Percentiles rank a stretch among this genome's conserved stretches.
Conservation (phyloP, 1,284 basidiomycete genomes). For the Apiotrichum brassicae region DNA sequence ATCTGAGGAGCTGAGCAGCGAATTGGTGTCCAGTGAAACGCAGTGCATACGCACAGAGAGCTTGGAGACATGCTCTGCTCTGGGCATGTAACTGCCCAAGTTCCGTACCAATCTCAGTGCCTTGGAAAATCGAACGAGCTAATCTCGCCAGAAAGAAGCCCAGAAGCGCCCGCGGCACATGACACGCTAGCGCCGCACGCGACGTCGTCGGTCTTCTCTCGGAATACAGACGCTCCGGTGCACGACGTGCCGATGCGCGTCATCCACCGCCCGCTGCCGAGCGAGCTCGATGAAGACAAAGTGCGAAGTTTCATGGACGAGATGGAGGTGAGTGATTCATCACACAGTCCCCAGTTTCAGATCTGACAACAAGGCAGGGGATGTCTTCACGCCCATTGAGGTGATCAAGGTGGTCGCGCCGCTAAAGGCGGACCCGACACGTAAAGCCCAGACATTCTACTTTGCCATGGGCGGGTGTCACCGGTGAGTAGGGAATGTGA, state of each 20-base stretch:
- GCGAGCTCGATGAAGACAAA: constrained; percentile 45
- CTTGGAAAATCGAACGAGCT: too few species aligned
- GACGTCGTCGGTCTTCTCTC: constrained; percentile 30
- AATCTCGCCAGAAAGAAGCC: too few species aligned
- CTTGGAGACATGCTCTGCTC: too few species aligned
- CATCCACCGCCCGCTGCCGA: constrained; percentile 45
- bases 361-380: constrained; percentile 33
- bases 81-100: too few species aligned
- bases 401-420: constrained; percentile 41
- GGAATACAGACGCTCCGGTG: constrained; percentile 25
- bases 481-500: constrained; percentile 13
- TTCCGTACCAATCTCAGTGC: too few species aligned
- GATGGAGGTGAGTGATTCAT: constrained; percentile 35
- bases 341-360: too few species aligned
- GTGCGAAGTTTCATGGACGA: constrained; percentile 47
- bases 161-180: too few species aligned
- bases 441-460: constrained; percentile 38
- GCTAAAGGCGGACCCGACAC: constrained; percentile 29
- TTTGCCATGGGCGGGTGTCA: constrained; percentile 49
- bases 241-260: constrained; percentile 45
- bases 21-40: too few species aligned
- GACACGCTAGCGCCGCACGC: constrained; percentile 3
- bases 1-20: too few species aligned
- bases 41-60: too few species aligned
- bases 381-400: constrained; percentile 48